Base-by-base conservation (phyloP, 208 protist genomes). In the Angomonas ambiguus region DNA sequence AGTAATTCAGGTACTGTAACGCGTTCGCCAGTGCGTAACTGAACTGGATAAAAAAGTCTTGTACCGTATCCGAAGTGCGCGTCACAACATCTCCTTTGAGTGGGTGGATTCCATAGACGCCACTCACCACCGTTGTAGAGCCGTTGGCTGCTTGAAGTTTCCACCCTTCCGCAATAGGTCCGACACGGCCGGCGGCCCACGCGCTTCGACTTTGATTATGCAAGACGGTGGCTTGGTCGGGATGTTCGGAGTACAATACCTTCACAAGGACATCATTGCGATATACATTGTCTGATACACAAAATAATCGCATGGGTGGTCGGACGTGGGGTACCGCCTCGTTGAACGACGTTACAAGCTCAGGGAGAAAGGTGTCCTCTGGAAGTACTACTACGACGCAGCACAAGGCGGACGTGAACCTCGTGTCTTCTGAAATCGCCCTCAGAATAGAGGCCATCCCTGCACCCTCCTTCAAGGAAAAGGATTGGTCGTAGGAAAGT, bases 151-250 rank as follows among this genome's bases (percentile, higher is more conserved):
- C 67, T 2, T 5, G n/a, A 20, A 76, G 30, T 11, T 53, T 67
- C n/a, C 75, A 80, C 0, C 80, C 83, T 71, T 97, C 82, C 0
- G 92, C 82, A 60, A 95, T 94, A 11, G 92, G 91, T 2, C 95
- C 94, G 28, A 88, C 75, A 20, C 72, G 80, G 2, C 89, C 87
- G 3, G 96, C 76, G 4, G 91, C 93, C 93, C 94, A 98, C 67
- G 93, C 86, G 35, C 82, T 95, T 30, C 90, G 77, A 49, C 93
- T 97, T 74, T 97, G 90, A 42, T 95, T 87, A 72, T 97, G 92
- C 18, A 98, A 41, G 1, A 83, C 62, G 5, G 65, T 25, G 4
- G 51, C 51, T 0, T 25, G 35, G 27, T 20, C 51, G 33, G 41
- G 30, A 30, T 74, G 42, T 33, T 22, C 60, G n/a, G 30, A 38